phyloP scores from a whole-genome alignment of 257 asterid species.

The Lycium barbarum region DNA sequence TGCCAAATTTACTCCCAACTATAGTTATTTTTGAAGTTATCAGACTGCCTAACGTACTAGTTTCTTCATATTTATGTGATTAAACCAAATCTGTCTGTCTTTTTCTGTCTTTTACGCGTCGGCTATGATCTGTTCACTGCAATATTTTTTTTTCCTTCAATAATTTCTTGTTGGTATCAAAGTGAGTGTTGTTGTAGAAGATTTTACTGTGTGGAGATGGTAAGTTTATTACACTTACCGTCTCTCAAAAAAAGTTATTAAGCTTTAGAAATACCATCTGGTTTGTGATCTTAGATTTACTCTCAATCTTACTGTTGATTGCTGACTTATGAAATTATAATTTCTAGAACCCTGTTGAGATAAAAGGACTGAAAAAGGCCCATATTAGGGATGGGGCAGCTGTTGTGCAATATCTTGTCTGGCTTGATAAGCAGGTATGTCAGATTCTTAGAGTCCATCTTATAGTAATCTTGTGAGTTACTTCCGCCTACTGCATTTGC shows the following conservation, averaged over 20 bases:
- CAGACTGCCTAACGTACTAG: background rate
- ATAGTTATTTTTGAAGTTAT: background rate
- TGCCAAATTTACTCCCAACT: background rate
- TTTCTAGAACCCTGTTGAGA: conserved; percentile 86
- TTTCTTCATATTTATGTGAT: conserved; percentile 13
- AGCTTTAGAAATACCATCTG: background rate
- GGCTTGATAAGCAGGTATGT: conserved; percentile 89
- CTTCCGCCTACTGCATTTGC: background rate
- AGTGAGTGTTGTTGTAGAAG: background rate
- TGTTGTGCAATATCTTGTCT: conserved; percentile 87
- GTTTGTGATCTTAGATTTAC: background rate
- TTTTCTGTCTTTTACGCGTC: background rate
- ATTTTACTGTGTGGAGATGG: background rate
- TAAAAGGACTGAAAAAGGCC: conserved; percentile 91
- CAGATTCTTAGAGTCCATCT: background rate
- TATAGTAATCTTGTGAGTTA: background rate
- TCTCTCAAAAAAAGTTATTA: background rate
- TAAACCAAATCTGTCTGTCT: background rate
- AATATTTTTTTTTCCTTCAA: background rate
- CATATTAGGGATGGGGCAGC: conserved; percentile 98
- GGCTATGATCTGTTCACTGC: conserved; percentile 1
- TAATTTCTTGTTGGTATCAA: background rate
- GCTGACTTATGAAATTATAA: conserved; percentile 27
- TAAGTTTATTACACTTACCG: background rate
- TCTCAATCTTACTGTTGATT: conserved; percentile 26